Conservation (phyloP, 495 filamentous ascomycete genomes). For the Penicillium robsamsonii region DNA sequence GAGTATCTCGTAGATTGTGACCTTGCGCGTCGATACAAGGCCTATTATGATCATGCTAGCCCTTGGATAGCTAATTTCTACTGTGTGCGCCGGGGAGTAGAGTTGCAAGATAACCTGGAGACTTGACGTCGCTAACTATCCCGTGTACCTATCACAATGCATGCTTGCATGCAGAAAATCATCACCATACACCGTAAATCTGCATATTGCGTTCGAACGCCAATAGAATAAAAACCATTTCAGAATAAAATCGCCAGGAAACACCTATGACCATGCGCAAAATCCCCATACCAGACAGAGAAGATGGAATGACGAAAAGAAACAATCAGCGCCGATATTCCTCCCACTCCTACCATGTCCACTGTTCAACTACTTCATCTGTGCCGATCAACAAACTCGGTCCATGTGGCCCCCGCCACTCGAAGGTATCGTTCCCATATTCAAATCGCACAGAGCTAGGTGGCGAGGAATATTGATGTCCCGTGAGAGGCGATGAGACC, state of each 20-base stretch:
- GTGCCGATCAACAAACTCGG: constrained; percentile 39
- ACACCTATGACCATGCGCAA: background rate
- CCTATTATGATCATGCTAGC: background rate
- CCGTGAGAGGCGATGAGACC: constrained; percentile 34
- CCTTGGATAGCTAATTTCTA: background rate
- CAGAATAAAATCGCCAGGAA: background rate
- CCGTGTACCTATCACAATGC: background rate
- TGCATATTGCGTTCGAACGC: background rate
- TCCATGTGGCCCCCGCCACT: constrained; percentile 29
- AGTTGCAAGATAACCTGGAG: no score
- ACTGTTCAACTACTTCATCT: constrained; percentile 36
- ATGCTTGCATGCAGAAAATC: background rate
- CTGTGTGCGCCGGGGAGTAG: background rate
- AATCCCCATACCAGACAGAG: background rate
- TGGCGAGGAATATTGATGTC: constrained; percentile 26
- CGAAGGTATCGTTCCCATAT: constrained; percentile 21
- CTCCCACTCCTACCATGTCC: constrained; percentile 33
- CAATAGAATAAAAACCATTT: background rate
- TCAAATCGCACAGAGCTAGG: constrained; percentile 42
- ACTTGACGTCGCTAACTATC: background rate
- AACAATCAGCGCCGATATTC: background rate
- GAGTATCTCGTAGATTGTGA: background rate
- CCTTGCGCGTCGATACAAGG: background rate
- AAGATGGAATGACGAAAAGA: background rate
- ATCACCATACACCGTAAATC: background rate